phyloP scores from a whole-genome alignment of 805 yeast species.

The Brettanomyces custersianus region DNA sequence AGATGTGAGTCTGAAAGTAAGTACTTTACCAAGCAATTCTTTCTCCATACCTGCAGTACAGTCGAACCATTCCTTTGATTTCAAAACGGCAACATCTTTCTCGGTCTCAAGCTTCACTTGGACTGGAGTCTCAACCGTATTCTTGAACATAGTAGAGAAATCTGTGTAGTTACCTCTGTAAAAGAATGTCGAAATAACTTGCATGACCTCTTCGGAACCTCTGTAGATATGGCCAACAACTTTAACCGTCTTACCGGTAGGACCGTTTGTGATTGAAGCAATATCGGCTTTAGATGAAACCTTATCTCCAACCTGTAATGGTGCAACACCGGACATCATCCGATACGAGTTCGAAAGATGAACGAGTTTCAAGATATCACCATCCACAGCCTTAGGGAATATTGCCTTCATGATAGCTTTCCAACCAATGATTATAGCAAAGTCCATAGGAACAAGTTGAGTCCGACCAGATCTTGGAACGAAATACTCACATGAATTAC shows the following conservation, averaged over 20 bases:
- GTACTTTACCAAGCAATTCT: slow-evolving; percentile 67
- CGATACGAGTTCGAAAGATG: slow-evolving; percentile 92
- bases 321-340: slow-evolving; percentile 86
- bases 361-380: slow-evolving; percentile 88
- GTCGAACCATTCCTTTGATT: slow-evolving; percentile 97
- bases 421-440: slow-evolving; percentile 98
- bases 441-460: slow-evolving; percentile 96
- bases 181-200: slow-evolving; percentile 89
- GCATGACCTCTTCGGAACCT: slow-evolving; percentile 76
- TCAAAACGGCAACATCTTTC: slow-evolving; percentile 87
- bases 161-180: slow-evolving; percentile 90
- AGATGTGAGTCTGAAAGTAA: slow-evolving; percentile 86
- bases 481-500: slow-evolving; percentile 94
- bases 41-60: slow-evolving; percentile 50
- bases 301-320: slow-evolving; percentile 79
- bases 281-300: slow-evolving; percentile 79
- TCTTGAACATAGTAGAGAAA: slow-evolving; percentile 87
- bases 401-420: slow-evolving; percentile 96
- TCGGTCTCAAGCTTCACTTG: slow-evolving; percentile 63
- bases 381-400: slow-evolving; percentile 93
- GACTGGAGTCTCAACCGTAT: slow-evolving; percentile 78
- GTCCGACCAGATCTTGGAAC: slow-evolving; percentile 80
- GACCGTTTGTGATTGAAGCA: slow-evolving; percentile 81
- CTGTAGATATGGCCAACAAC: slow-evolving; percentile 84
- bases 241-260: slow-evolving; percentile 91